Evolutionary conservation across 345 rosid genomes (phyloP).

Genomic region (Arabidopsis suecica): DNA sequence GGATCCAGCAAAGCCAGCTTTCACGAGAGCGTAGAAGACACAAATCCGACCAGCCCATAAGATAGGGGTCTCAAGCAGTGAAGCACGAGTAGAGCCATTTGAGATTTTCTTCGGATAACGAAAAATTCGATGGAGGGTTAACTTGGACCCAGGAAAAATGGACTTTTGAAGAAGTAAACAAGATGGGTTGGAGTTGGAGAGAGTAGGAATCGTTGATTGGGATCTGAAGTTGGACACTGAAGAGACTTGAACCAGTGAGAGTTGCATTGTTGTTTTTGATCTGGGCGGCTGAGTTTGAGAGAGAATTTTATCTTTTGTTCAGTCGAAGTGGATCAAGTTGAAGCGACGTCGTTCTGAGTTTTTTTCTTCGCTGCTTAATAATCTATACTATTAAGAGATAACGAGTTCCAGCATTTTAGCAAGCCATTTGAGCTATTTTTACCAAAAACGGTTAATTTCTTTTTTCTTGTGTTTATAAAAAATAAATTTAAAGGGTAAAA

Average conservation of each 20-base stretch:
- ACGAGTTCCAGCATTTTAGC: too few relatives aligned
- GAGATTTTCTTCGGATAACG: constrained; percentile 29
- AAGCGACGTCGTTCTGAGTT: constrained; percentile 21
- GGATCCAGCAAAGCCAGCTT: constrained; percentile 88
- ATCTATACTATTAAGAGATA: too few relatives aligned
- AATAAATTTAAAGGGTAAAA: too few relatives aligned
- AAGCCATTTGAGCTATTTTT: too few relatives aligned
- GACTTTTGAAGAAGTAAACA: constrained; percentile 46
- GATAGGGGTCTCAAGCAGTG: constrained; percentile 73
- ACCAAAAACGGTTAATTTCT: too few relatives aligned
- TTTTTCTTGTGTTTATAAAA: too few relatives aligned
- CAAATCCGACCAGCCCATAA: constrained; percentile 89
- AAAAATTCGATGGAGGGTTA: constrained; percentile 37
- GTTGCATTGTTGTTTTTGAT: constrained; percentile 49
- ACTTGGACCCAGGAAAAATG: constrained; percentile 39
- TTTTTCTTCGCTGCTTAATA: background rate
- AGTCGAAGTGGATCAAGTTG: constrained; percentile 5
- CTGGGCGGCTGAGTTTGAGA: constrained; percentile 24
- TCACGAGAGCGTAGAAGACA: constrained; percentile 79
- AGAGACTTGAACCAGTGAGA: constrained; percentile 48
- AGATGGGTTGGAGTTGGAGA: constrained; percentile 2
- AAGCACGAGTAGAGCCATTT: constrained; percentile 51
- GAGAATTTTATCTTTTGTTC: background rate
- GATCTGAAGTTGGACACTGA: constrained; percentile 45
- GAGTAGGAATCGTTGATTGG: constrained; percentile 31